These are phyloP conservation scores for Stentor coeruleus DNA, from an alignment of 73 alveolate genomes.

Conservation along the genomic window DNA sequence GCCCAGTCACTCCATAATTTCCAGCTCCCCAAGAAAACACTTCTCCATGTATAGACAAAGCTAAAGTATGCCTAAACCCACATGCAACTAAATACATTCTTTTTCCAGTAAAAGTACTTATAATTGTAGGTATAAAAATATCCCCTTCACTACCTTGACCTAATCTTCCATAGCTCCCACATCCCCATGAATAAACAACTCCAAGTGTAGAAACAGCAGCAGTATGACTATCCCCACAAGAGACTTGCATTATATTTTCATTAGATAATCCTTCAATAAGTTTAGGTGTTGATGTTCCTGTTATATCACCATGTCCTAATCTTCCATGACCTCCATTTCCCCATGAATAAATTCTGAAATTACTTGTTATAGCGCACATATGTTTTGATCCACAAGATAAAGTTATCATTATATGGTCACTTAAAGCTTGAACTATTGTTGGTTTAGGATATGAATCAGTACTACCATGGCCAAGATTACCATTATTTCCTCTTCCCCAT, in stretches of 20 bases:
- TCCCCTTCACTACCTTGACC: slow-evolving; percentile 44
- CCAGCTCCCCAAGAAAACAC: slow-evolving; percentile 86
- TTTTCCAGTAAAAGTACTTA: slow-evolving; percentile 69
- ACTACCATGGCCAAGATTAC: slow-evolving; percentile 85
- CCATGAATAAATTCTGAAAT: slow-evolving; percentile 45
- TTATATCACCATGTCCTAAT: slow-evolving; percentile 38
- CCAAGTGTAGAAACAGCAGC: slow-evolving; percentile 39
- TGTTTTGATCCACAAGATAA: slow-evolving; percentile 60
- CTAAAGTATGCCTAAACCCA: slow-evolving; percentile 85
- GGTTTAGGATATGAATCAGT: not conserved
- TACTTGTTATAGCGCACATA: slow-evolving; percentile 42
- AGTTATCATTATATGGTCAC: not conserved
- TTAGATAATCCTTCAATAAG: not conserved
- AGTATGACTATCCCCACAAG: slow-evolving; percentile 44
- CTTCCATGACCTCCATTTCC: slow-evolving; percentile 61
- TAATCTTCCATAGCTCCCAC: slow-evolving; percentile 43
- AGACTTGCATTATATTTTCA: slow-evolving; percentile 32
- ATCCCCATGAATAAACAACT: slow-evolving; percentile 50
- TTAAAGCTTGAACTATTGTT: not conserved
- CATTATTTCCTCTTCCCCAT: slow-evolving; percentile 70
- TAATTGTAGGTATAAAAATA: slow-evolving; percentile 67
- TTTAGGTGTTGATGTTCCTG: not conserved
- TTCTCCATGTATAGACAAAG: slow-evolving; percentile 63
- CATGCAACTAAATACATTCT: slow-evolving; percentile 75
- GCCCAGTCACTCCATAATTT: slow-evolving; percentile 50